A percentile compares a stretch with the other conserved stretches of the same genome.
Evolutionary conservation across 1,284 basidiomycete genomes (phyloP).

Genomic region (Sporisorium exsertum): DNA sequence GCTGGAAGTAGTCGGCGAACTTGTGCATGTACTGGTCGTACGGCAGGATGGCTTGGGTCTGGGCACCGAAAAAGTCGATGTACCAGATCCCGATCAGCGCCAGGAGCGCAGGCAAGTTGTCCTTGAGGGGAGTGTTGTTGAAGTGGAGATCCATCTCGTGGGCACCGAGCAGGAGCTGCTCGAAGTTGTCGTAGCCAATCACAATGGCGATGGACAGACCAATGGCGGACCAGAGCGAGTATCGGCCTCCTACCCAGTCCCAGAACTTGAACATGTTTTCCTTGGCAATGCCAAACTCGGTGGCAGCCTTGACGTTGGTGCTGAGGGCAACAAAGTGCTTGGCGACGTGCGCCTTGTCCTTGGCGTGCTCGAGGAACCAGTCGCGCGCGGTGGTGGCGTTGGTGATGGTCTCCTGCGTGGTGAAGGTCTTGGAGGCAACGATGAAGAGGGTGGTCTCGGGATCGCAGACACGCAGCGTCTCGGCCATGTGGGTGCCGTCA

Average conservation of each 20-base stretch:
- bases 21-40: slow-evolving; percentile 99
- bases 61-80: slow-evolving; percentile 95
- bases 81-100: slow-evolving; percentile 97
- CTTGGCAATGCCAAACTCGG: slow-evolving; percentile 90
- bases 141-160: slow-evolving; percentile 99
- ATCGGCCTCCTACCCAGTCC: slow-evolving; percentile 99
- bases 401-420: slow-evolving; percentile 99
- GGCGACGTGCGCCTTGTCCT: slow-evolving; percentile 85
- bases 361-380: slow-evolving; percentile 88
- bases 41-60: slow-evolving; percentile 93
- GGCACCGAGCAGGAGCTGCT: slow-evolving; percentile 87
- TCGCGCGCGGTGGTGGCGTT: slow-evolving; percentile 92
- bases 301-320: slow-evolving; percentile 94
- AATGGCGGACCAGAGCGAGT: slow-evolving; percentile 98
- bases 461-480: slow-evolving; percentile 84
- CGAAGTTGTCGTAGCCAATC: slow-evolving; percentile 94
- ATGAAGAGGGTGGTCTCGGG: slow-evolving; percentile 97
- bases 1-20: slow-evolving; percentile 99
- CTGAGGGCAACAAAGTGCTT: slow-evolving; percentile 99
- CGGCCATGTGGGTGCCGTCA: slow-evolving; percentile 95
- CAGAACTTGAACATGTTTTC: slow-evolving; percentile 99
- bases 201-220: slow-evolving; percentile 92
- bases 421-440: slow-evolving; percentile 98
- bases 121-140: slow-evolving; percentile 84
- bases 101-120: slow-evolving; percentile 91